phyloP scores from a whole-genome alignment of 2,329 filamentous ascomycete genomes.

The Aspergillus fumigatiaffinis region DNA sequence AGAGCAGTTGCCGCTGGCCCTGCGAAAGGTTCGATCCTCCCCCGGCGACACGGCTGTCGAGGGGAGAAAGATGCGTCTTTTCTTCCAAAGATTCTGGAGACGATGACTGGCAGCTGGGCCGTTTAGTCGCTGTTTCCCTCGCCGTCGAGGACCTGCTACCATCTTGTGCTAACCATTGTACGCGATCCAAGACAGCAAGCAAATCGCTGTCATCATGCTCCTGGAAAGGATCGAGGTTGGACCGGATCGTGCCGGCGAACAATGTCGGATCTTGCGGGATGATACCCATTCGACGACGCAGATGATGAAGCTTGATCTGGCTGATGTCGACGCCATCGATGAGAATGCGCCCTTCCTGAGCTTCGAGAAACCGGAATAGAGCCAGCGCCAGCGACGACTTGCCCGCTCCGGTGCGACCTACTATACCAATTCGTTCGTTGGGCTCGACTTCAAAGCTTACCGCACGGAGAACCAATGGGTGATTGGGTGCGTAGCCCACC shows the following conservation, averaged over 20 bases:
- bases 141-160: not conserved
- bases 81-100: not conserved
- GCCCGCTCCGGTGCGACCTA: constrained; percentile 73
- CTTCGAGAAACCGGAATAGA: constrained; percentile 73
- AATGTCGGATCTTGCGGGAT: constrained; percentile 78
- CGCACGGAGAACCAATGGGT: constrained; percentile 66
- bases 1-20: not conserved
- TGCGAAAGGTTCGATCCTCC: not conserved
- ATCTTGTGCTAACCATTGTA: constrained; percentile 50
- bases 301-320: constrained; percentile 63
- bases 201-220: constrained; percentile 65
- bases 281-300: constrained; percentile 70
- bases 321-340: constrained; percentile 74
- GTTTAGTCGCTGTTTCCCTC: not conserved
- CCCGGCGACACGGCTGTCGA: not conserved
- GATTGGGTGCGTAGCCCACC: constrained; percentile 64
- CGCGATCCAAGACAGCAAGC: constrained; percentile 63
- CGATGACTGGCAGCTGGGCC: not conserved
- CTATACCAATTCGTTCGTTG: constrained; percentile 69
- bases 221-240: constrained; percentile 72
- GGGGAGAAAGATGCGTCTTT: not conserved
- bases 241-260: constrained; percentile 71
- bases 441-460: constrained; percentile 63
- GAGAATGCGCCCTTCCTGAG: constrained; percentile 59
- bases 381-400: constrained; percentile 74